A percentile compares a stretch with the other conserved stretches of the same genome.
These are phyloP conservation scores for Gigaspora rosea DNA, from an alignment of 192 early-diverging fungal species.

Conservation along the genomic window DNA sequence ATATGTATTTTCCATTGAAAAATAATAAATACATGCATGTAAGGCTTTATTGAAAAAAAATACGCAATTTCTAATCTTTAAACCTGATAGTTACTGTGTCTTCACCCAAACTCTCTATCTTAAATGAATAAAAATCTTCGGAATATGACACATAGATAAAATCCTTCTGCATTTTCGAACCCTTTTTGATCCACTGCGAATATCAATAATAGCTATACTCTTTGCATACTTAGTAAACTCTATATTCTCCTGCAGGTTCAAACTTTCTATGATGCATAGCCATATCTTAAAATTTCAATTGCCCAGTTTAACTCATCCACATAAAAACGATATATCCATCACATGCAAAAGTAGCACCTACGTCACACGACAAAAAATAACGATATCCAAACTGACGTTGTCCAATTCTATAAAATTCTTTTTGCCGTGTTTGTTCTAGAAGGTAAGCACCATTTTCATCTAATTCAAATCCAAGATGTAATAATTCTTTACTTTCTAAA, in stretches of 20 bases:
- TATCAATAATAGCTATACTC: constrained; percentile 18
- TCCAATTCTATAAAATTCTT: constrained; percentile 22
- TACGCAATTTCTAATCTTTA: constrained; percentile 9
- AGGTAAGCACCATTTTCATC: neutral
- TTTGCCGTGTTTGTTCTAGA: constrained; percentile 18
- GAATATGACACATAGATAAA: constrained; percentile 1
- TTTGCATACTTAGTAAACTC: neutral
- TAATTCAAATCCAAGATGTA: neutral
- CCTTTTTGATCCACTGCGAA: constrained; percentile 17
- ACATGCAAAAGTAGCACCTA: constrained; percentile 11
- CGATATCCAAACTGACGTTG: neutral
- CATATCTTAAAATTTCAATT: constrained; percentile 8
- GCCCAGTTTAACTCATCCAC: neutral
- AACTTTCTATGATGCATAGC: neutral
- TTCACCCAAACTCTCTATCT: constrained; percentile 16
- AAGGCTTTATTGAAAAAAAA: too few species aligned
- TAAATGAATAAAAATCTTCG: constrained; percentile 10
- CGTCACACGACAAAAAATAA: constrained; percentile 16
- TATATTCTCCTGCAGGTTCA: constrained; percentile 8
- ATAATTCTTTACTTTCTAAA: constrained; percentile 13
- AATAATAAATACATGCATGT: too few species aligned
- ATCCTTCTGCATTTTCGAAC: constrained; percentile 20
- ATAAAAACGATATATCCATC: constrained; percentile 24
- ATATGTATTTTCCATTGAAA: too few species aligned
- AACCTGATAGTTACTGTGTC: neutral